Conservation (phyloP, 164 flowering plant genomes). For the Malania oleifera region DNA sequence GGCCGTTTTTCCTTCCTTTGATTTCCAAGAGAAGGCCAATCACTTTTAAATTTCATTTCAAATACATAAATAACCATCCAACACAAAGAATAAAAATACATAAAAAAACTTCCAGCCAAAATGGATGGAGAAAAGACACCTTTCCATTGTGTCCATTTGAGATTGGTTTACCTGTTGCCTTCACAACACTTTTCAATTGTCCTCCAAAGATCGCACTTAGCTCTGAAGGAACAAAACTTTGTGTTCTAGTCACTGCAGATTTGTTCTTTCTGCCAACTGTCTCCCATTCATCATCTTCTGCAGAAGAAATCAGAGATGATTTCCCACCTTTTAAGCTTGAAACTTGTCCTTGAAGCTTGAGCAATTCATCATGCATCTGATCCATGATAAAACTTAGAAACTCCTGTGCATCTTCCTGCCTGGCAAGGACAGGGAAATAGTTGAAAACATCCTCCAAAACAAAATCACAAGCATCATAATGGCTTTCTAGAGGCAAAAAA, state of each 20-base stretch:
- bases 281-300: constrained; percentile 96
- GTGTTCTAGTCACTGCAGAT: constrained; percentile 91
- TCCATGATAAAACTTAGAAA: constrained; percentile 88
- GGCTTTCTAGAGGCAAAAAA: no score
- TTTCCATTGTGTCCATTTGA: background rate
- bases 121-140: background rate
- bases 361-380: constrained; percentile 88
- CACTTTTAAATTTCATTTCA: background rate
- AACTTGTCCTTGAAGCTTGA: constrained; percentile 63
- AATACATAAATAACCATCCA: no score
- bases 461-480: background rate
- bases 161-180: constrained; percentile 59
- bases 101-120: background rate
- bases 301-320: constrained; percentile 47
- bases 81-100: background rate
- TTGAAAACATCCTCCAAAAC: constrained; percentile 2
- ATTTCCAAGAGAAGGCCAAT: background rate
- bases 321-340: constrained; percentile 26
- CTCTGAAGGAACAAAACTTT: constrained; percentile 74
- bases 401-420: constrained; percentile 99
- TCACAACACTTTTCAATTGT: constrained; percentile 82
- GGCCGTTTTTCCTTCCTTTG: background rate
- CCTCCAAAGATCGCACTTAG: constrained; percentile 92
- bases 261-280: constrained; percentile 97
- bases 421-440: constrained; percentile 16